Conservation (phyloP, 2,329 filamentous ascomycete species). For the Xylaria digitata region DNA sequence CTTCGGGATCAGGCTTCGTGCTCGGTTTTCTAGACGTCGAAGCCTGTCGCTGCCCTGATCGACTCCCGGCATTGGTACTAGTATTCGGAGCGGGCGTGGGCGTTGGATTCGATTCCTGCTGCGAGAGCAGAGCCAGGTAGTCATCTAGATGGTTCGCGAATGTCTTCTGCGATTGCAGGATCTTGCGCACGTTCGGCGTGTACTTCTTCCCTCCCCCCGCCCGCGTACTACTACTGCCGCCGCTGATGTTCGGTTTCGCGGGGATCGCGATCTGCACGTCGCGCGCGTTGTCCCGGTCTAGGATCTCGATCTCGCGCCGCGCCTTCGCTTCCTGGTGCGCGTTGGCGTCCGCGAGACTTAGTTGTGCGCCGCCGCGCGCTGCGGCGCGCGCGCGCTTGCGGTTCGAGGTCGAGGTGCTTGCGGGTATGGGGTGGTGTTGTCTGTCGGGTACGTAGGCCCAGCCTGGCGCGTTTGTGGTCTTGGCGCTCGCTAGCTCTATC, state of each 20-base stretch:
- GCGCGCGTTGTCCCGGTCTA: slow-evolving; percentile 82
- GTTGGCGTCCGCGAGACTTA: slow-evolving; percentile 72
- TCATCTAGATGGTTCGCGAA: slow-evolving; percentile 87
- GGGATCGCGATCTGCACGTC: slow-evolving; percentile 79
- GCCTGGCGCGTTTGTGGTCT: slow-evolving; percentile 78
- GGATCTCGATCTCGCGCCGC: slow-evolving; percentile 81
- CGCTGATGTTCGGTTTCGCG: slow-evolving; percentile 59
- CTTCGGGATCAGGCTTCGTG: slow-evolving; percentile 36
- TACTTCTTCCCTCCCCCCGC: slow-evolving; percentile 63
- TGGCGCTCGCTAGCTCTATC: slow-evolving; percentile 80
- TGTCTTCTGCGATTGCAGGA: slow-evolving; percentile 83
- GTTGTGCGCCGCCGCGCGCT: slow-evolving; percentile 60
- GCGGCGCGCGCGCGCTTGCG: slow-evolving; percentile 77
- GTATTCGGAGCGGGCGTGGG: too few species aligned
- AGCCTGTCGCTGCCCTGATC: slow-evolving; percentile 17
- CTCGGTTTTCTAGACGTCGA: slow-evolving; percentile 2
- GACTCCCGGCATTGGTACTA: background rate
- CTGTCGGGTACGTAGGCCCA: slow-evolving; percentile 93
- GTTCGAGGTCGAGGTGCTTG: slow-evolving; percentile 55
- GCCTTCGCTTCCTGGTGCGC: slow-evolving; percentile 87
- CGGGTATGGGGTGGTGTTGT: slow-evolving; percentile 59
- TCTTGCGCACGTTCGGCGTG: slow-evolving; percentile 78
- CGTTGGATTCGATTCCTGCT: slow-evolving; percentile 30
- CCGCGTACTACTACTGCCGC: slow-evolving; percentile 23
- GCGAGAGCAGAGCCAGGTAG: slow-evolving; percentile 68